Base-by-base conservation (phyloP, 139 green algal genomes). In the Marvania coccoides region DNA sequence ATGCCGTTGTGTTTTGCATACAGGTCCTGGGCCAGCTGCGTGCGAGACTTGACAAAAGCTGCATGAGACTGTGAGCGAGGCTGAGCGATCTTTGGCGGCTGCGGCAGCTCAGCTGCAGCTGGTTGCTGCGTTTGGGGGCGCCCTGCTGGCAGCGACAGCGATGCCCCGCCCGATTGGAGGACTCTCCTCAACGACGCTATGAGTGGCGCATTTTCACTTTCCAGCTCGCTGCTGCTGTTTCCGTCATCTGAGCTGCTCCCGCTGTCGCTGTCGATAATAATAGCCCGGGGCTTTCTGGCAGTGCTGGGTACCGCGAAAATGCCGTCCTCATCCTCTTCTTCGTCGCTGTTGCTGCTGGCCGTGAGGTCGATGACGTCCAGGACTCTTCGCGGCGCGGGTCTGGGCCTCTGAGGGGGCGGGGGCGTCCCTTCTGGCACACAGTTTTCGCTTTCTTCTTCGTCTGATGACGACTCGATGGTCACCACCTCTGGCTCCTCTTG, bases 1-100 rank as follows among this genome's bases (percentile, higher is more conserved):
- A 12, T 33, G 5, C n/a, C 30, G 61, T 88, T 88, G 63, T 72
- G 77, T 57, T 64, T 74, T 61, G 42, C 26, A 62, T 42, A 74
- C 47, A 83, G 47, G 10, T 73, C 19, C 5, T 4, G 7, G 0
- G 78, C 55, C 31, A 83, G 34, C 60, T 33, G 45, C 26, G 63
- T 58, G 5, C 80, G 66, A 47, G 70, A 45, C 5, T 47, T 48
- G 26, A 51, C 54, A 63, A 86, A 86, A 7, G 61, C 62, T 4
- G 61, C 34, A 4, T 59, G 31, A 0, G 73, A 56, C 19, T 54
- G 63, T 12, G 58, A 31, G 35, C n/a, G n/a, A n/a, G n/a, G n/a
- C n/a, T n/a, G n/a, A n/a, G n/a, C n/a, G n/a, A n/a, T n/a, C n/a
- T n/a, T n/a, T n/a, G n/a, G n/a, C n/a, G n/a, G 59, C 39, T 56